phyloP scores from a whole-genome alignment of 2,329 filamentous ascomycete genomes.

The Ophiocordyceps camponoti-saundersi region DNA sequence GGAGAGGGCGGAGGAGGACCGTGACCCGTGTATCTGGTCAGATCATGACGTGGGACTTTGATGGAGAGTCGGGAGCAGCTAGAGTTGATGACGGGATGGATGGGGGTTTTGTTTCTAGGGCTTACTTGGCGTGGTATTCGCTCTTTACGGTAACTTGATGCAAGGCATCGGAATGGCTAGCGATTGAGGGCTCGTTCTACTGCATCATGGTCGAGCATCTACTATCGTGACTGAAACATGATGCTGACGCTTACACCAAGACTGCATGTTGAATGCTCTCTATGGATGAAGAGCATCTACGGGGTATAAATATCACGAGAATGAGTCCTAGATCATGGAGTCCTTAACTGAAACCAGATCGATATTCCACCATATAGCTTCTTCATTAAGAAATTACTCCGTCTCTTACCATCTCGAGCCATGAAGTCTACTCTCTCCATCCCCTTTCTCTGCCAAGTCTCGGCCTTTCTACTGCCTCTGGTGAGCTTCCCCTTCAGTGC shows the following conservation, averaged over 20 bases:
- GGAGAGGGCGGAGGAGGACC: background rate
- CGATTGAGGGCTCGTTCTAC: too few relatives aligned
- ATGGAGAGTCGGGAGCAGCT: background rate
- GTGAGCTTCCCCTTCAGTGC: background rate
- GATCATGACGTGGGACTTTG: background rate
- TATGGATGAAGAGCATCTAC: too few relatives aligned
- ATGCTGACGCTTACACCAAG: too few relatives aligned
- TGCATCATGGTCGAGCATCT: too few relatives aligned
- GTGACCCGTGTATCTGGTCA: background rate
- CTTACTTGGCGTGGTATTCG: background rate
- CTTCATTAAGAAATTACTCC: background rate
- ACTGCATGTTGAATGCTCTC: too few relatives aligned
- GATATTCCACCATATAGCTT: background rate
- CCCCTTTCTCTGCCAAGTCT: background rate
- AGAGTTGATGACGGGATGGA: background rate
- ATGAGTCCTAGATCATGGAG: too few relatives aligned
- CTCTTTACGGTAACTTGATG: background rate
- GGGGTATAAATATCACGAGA: too few relatives aligned
- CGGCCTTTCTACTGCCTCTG: background rate
- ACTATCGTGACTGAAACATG: too few relatives aligned
- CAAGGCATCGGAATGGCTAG: background rate
- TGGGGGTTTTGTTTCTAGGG: background rate
- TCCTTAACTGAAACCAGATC: too few relatives aligned
- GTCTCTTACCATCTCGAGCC: background rate
- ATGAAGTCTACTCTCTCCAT: background rate